A percentile compares a stretch with the other conserved stretches of the same genome.
Conservation (phyloP, 2,329 filamentous ascomycete species). For the Pseudogymnoascus sp. region DNA sequence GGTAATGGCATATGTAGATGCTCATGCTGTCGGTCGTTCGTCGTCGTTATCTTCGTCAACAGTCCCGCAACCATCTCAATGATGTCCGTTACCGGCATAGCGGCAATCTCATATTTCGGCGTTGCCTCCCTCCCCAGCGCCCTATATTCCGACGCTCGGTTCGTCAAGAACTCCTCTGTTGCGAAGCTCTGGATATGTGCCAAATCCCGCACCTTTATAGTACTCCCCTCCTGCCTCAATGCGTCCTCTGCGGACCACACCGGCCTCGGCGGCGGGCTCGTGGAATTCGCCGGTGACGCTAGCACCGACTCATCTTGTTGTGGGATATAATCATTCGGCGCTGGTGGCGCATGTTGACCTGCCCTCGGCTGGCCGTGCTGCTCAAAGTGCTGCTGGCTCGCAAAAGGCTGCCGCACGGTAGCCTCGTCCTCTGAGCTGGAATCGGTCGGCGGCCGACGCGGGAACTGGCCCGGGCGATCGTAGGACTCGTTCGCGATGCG, state of each 20-base stretch:
- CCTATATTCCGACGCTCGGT: slow-evolving; percentile 41
- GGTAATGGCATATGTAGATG: slow-evolving; percentile 71
- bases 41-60: slow-evolving; percentile 92
- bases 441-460: slow-evolving; percentile 12
- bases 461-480: slow-evolving; percentile 20
- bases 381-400: slow-evolving; percentile 25
- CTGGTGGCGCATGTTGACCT: slow-evolving; percentile 11
- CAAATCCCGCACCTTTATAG: slow-evolving; percentile 78
- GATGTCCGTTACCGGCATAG: slow-evolving; percentile 92
- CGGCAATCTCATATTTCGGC: slow-evolving; percentile 82
- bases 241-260: slow-evolving; percentile 31
- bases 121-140: background rate
- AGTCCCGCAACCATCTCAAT: slow-evolving; percentile 98
- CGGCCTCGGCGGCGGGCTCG: slow-evolving; percentile 20
- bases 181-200: slow-evolving; percentile 87
- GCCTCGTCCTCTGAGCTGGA: slow-evolving; percentile 11
- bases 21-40: slow-evolving; percentile 91
- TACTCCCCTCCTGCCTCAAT: slow-evolving; percentile 31
- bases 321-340: slow-evolving; percentile 11
- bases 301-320: slow-evolving; percentile 5
- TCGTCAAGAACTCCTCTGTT: slow-evolving; percentile 62
- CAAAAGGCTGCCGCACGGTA: slow-evolving; percentile 20
- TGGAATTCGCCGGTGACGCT: slow-evolving; percentile 13
- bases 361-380: slow-evolving; percentile 14
- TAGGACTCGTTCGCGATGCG: slow-evolving; percentile 13